Conservation (phyloP, 2,329 filamentous ascomycete genomes). For the Leptographium galeiforme region DNA sequence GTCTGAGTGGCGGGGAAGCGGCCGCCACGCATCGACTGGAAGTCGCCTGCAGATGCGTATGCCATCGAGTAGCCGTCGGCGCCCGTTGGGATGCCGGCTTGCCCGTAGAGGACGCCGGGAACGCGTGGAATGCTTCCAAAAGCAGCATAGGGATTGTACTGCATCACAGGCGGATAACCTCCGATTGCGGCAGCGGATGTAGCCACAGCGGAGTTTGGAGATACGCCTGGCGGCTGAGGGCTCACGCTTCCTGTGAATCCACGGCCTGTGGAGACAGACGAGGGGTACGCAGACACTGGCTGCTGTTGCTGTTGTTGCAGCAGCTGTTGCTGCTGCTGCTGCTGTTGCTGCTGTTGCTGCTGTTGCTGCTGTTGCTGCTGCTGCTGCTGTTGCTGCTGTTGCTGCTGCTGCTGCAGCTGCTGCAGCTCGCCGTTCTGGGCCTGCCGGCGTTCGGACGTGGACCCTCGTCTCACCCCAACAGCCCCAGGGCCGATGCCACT, state of each 20-base stretch:
- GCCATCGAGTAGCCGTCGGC: constrained; percentile 27
- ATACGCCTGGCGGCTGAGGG: constrained; percentile 2
- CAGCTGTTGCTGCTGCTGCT: constrained; percentile 2
- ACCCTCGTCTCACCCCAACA: constrained; percentile 41
- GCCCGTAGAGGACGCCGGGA: constrained; percentile 23
- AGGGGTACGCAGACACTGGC: neutral
- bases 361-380: constrained; percentile 18
- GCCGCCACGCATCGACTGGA: constrained; percentile 31
- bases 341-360: constrained; percentile 1
- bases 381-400: constrained; percentile 8
- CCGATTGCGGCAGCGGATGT: constrained; percentile 25
- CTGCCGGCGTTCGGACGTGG: constrained; percentile 34
- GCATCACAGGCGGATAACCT: constrained; percentile 18
- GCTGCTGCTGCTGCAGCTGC: constrained; percentile 17
- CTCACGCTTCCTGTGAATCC: constrained; percentile 11
- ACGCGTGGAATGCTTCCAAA: constrained; percentile 28
- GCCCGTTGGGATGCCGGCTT: constrained; percentile 23
- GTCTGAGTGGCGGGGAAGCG: constrained; percentile 30
- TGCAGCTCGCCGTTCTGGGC: constrained; percentile 23
- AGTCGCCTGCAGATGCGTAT: constrained; percentile 28
- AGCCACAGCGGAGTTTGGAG: constrained; percentile 11
- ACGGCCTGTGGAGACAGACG: constrained; percentile 1
- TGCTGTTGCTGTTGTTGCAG: constrained; percentile 4
- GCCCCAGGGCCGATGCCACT: constrained; percentile 54
- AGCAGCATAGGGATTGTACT: constrained; percentile 27